These are phyloP conservation scores for Rhodotorula sp. DNA, from an alignment of 1,284 basidiomycete genomes.

Conservation along the genomic window DNA sequence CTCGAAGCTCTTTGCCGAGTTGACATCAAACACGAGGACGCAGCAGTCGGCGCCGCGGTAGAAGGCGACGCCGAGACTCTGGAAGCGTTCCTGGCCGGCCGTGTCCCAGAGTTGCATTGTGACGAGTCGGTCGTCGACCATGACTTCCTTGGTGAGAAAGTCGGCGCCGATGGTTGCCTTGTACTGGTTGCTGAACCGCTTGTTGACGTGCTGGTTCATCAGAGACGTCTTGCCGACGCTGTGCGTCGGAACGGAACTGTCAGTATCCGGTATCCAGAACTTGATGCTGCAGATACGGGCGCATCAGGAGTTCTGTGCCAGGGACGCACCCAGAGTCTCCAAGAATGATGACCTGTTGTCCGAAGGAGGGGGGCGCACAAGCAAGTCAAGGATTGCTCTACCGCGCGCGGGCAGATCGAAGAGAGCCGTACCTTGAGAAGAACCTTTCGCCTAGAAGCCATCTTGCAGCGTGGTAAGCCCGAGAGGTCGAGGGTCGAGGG, in stretches of 20 bases:
- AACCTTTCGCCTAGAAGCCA: constrained; percentile 66
- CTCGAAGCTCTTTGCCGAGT: constrained; percentile 97
- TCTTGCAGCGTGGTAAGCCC: constrained; percentile 39
- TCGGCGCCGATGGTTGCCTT: constrained; percentile 72
- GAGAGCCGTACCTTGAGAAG: constrained; percentile 75
- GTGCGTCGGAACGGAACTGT: constrained; percentile 7
- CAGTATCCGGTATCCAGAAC: no score
- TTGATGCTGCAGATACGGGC: background rate
- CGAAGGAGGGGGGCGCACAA: no score
- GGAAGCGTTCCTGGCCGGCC: constrained; percentile 98
- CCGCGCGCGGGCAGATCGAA: background rate
- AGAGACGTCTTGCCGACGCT: constrained; percentile 99
- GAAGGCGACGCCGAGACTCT: constrained; percentile 96
- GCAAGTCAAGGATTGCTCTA: no score
- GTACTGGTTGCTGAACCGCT: constrained; percentile 99
- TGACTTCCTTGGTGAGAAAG: constrained; percentile 91
- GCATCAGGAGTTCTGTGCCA: constrained; percentile 11
- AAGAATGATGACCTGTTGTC: constrained; percentile 84
- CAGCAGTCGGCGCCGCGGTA: constrained; percentile 99
- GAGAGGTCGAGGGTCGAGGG: background rate
- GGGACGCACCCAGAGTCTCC: constrained; percentile 75
- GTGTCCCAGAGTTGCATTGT: constrained; percentile 99
- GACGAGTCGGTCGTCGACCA: constrained; percentile 95
- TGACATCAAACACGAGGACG: constrained; percentile 98
- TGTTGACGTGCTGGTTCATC: constrained; percentile 99